Evolutionary conservation across 495 filamentous ascomycete genomes (phyloP).

Genomic region (Penicillium alfredii): DNA sequence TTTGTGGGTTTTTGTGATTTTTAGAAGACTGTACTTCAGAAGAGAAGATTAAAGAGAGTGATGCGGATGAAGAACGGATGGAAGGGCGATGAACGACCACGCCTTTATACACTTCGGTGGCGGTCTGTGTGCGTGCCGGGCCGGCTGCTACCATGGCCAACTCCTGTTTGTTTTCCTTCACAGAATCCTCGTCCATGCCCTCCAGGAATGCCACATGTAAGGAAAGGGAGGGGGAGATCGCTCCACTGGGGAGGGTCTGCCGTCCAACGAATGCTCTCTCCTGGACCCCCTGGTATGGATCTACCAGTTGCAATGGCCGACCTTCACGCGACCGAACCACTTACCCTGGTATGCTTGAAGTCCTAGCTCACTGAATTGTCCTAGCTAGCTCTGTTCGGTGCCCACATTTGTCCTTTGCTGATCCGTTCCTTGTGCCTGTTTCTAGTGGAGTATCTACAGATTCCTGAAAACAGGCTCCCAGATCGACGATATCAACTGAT

Average conservation of each 20-base stretch:
- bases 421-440: background rate
- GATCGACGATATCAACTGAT: too few relatives aligned
- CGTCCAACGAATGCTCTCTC: conserved; percentile 8
- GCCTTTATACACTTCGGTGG: conserved; percentile 35
- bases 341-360: conserved; percentile 13
- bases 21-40: conserved; percentile 27
- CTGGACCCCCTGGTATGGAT: conserved; percentile 29
- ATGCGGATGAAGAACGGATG: conserved; percentile 30
- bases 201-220: conserved; percentile 31
- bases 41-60: conserved; percentile 27
- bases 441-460: too few relatives aligned
- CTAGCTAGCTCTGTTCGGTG: background rate
- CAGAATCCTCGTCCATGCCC: conserved; percentile 12
- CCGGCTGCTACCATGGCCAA: conserved; percentile 5
- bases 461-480: too few relatives aligned
- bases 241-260: conserved; percentile 15
- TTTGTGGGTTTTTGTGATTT: conserved; percentile 8
- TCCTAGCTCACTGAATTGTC: background rate
- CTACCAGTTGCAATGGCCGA: conserved; percentile 8
- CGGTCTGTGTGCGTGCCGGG: conserved; percentile 19
- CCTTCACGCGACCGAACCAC: conserved; percentile 11
- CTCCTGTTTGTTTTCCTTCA: conserved; percentile 8
- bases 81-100: conserved; percentile 12
- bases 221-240: conserved; percentile 19
- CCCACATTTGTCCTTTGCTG: too few relatives aligned